Evolutionary conservation across 345 rosid genomes (phyloP).

Genomic region (Lenwebbia sp.): DNA sequence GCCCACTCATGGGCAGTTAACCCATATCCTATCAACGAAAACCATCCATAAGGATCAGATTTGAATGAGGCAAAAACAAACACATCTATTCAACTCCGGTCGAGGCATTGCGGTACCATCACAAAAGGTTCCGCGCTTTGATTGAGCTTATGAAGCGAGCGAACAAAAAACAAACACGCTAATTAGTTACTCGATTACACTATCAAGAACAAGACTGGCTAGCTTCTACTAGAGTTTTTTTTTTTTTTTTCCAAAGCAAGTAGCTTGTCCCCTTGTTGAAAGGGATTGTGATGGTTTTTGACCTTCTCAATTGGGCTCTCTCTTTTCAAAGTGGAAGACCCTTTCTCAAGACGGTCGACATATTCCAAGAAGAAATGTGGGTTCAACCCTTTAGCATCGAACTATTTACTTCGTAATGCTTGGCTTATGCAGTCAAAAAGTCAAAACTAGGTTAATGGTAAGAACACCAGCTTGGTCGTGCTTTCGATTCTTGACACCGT

Average conservation of each 20-base stretch:
- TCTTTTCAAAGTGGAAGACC: background rate
- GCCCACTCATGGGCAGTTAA: too few species aligned
- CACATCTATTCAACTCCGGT: background rate
- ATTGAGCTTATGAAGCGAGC: background rate
- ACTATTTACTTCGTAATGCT: background rate
- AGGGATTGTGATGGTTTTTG: background rate
- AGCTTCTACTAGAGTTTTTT: background rate
- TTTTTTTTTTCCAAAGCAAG: background rate
- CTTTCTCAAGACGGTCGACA: background rate
- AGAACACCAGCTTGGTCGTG: background rate
- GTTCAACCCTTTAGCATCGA: background rate
- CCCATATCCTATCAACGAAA: too few species aligned
- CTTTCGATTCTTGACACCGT: background rate
- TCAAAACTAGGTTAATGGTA: background rate
- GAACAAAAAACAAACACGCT: background rate
- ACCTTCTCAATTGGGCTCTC: background rate
- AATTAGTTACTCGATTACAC: background rate
- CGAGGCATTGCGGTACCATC: background rate
- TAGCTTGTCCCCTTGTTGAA: background rate
- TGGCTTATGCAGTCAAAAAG: background rate
- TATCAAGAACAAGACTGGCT: background rate
- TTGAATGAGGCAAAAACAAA: background rate
- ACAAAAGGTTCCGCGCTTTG: background rate
- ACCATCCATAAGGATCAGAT: background rate
- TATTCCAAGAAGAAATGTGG: background rate